Percentiles rank a stretch among this genome's conserved stretches.
Conservation (phyloP, 2,329 filamentous ascomycete species). For the Xylaria polymorpha region DNA sequence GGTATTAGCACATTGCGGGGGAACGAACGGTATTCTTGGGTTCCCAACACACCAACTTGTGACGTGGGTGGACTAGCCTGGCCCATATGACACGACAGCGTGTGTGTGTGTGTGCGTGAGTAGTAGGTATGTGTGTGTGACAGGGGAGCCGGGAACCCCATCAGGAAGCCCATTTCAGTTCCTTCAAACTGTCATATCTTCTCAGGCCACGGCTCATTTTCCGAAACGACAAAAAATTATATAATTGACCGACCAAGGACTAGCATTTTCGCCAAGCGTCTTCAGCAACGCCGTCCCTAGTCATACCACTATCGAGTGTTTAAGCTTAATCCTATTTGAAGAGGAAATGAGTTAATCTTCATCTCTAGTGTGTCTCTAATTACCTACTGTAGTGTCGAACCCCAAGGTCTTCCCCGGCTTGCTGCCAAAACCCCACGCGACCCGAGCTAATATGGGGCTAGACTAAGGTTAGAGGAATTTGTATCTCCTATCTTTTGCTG, state of each 20-base stretch:
- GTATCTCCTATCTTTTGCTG: constrained; percentile 15
- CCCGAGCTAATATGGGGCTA: constrained; percentile 16
- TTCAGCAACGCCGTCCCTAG: background rate
- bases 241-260: background rate
- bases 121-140: constrained; percentile 3
- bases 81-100: constrained; percentile 23
- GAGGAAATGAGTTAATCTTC: constrained; percentile 15
- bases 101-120: background rate
- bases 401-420: background rate
- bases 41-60: constrained; percentile 31
- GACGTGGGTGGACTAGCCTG: constrained; percentile 27
- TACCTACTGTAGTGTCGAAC: no score
- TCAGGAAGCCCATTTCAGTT: background rate
- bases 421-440: constrained; percentile 21
- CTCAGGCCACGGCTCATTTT: background rate
- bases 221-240: background rate
- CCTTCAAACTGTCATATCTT: constrained; percentile 6
- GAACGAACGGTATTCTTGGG: constrained; percentile 11
- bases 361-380: background rate
- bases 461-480: background rate
- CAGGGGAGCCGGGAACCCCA: constrained; percentile 15
- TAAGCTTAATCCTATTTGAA: constrained; percentile 15
- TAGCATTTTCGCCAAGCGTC: constrained; percentile 4
- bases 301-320: constrained; percentile 12
- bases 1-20: constrained; percentile 27